Base-by-base conservation (phyloP, 805 yeast genomes). In the Cyberlindnera nakhonratchasimensis region DNA sequence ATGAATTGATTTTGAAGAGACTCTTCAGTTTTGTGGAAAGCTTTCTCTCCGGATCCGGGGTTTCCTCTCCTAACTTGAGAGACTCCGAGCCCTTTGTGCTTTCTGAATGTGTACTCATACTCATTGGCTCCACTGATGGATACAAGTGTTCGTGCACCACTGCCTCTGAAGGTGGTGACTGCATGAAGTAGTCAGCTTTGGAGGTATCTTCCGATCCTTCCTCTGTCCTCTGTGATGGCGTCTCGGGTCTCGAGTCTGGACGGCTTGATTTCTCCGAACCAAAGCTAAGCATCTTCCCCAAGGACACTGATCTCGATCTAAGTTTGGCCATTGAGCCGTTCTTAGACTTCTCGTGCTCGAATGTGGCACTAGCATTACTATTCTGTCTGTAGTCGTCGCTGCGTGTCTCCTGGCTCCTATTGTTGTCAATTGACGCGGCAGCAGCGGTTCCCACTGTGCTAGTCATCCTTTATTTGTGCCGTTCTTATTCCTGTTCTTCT, bases 281-380 rank as follows among this genome's bases (percentile, higher is more conserved):
- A 50, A 70, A 68, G 36, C 59, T 62, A 46, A 71, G 64, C 14
- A 71, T 51, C 39, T 66, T 62, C 2, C 69, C 64, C 16, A 71
- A 53, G 1, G 75, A 70, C 45, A 67, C 59, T 11, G 75, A 69
- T 39, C 75, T 54, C 4, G 70, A 58, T 45, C 74, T 52, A 13
- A 67, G 52, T 29, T 57, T 58, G 5, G 56, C 45, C n/a, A 44
- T 37, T 9, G 43, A 34, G 6, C 40, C 30, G 9, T 29, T 19
- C 20, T 29, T 20, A 24, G 19, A 6, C 26, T 32, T 30, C 13
- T 37, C 38, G 6, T 26, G n/a, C 18, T 42, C 36, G n/a, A 5
- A 10, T 5, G 31, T n/a, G 18, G 43, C 8, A 21, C 18, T 30
- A 23, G 25, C 8, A 29, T 25, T 19, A 16, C 43, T 40, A 39